These are phyloP conservation scores for Flaveria linearis DNA, from an alignment of 129 eudicot species.

Conservation along the genomic window DNA sequence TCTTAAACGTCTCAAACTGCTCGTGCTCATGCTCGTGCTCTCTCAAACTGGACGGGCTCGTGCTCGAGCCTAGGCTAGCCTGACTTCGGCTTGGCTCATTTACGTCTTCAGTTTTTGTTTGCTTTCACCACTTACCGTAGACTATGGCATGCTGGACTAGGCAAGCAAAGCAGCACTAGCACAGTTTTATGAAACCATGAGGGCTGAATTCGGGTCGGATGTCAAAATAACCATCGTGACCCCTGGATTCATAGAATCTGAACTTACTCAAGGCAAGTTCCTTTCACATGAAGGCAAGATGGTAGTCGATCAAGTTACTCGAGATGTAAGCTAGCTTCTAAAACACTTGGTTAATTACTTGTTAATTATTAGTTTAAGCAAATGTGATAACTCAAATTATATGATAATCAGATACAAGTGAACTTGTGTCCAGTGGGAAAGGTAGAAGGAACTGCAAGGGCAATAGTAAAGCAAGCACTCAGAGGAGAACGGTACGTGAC, in stretches of 20 bases:
- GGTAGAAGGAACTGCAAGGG: slow-evolving; percentile 46
- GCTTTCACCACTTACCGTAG: background rate
- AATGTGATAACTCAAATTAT: too few species aligned
- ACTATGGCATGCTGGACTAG: slow-evolving; percentile 42
- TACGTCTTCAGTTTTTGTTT: too few species aligned
- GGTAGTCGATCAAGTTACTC: slow-evolving; percentile 50
- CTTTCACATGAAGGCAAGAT: slow-evolving; percentile 44
- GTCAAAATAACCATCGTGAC: slow-evolving; percentile 56
- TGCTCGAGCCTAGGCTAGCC: background rate
- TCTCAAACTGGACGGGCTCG: background rate
- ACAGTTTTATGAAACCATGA: slow-evolving; percentile 57
- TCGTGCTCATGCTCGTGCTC: background rate
- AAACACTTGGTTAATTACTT: background rate
- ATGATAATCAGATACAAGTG: slow-evolving; percentile 27
- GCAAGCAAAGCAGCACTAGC: slow-evolving; percentile 72
- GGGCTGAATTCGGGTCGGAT: slow-evolving; percentile 61
- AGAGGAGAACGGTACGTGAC: slow-evolving; percentile 66
- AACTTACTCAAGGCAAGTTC: slow-evolving; percentile 59
- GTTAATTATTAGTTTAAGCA: too few species aligned
- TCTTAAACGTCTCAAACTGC: background rate
- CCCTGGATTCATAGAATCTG: slow-evolving; percentile 63
- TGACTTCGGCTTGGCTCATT: background rate
- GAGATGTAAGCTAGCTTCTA: slow-evolving; percentile 52
- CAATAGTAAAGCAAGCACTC: slow-evolving; percentile 44
- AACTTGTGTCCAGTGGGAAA: slow-evolving; percentile 31